Conservation (phyloP, 2,329 filamentous ascomycete genomes). For the Arthrobotrys pseudoclavata region DNA sequence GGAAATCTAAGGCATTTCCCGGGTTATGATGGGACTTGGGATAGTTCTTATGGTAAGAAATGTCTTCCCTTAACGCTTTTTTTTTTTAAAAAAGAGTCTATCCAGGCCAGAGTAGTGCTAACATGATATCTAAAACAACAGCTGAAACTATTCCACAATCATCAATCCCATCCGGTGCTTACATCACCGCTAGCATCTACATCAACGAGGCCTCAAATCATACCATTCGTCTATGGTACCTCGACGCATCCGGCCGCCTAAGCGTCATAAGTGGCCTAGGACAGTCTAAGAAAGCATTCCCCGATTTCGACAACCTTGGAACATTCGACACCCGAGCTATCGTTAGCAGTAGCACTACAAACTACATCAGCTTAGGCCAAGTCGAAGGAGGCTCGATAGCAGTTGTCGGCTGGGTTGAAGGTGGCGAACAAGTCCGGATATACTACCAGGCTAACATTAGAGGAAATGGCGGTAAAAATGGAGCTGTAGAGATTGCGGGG, state of each 20-base stretch:
- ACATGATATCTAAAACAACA: neutral
- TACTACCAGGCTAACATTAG: slow-evolving; percentile 36
- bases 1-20: slow-evolving; percentile 44
- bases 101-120: neutral
- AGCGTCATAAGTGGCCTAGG: slow-evolving; percentile 32
- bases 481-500: slow-evolving; percentile 39
- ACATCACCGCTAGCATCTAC: slow-evolving; percentile 31
- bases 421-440: slow-evolving; percentile 38
- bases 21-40: slow-evolving; percentile 47
- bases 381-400: slow-evolving; percentile 38
- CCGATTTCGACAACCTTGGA: slow-evolving; percentile 41
- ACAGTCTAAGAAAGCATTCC: slow-evolving; percentile 21
- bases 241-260: slow-evolving; percentile 25
- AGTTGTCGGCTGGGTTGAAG: slow-evolving; percentile 35
- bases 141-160: slow-evolving; percentile 44
- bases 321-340: slow-evolving; percentile 37
- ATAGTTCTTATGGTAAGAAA: slow-evolving; percentile 35
- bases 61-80: neutral
- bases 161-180: slow-evolving; percentile 28
- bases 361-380: slow-evolving; percentile 42
- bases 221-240: slow-evolving; percentile 41
- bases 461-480: slow-evolving; percentile 38
- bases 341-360: slow-evolving; percentile 16
- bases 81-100: too few relatives aligned
- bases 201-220: slow-evolving; percentile 25